Evolutionary conservation across 2,329 filamentous ascomycete species (phyloP), one percentile per base, ranked within the genome.

Genomic region (Phialophora verrucosa): DNA sequence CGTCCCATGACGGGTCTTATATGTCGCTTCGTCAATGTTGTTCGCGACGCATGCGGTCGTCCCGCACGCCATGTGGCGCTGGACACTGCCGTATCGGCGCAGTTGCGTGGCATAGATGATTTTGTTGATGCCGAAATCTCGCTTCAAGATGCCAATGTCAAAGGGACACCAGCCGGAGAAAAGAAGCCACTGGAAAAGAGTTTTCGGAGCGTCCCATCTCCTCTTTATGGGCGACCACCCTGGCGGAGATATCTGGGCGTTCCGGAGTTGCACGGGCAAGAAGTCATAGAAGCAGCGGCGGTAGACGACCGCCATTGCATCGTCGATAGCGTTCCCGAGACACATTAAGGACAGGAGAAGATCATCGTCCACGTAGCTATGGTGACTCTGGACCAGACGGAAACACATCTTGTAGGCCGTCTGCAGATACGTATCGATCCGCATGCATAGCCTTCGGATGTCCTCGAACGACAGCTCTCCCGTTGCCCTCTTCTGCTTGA

Each of bases 81-180:
- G 50, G 20, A 47, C n/a, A 38, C 53, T 35, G 53, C 53, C 53
- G 35, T 56, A 27, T 31, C 55, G 50, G 3, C 50, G 23, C 23
- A 53, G 20, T 12, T 53, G 50, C 50, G 50, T 27, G 50, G 50
- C 50, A 23, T 53, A 53, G 50, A 53, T 31, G 23, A 53, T 53
- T 27, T 53, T 23, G 17, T 53, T 53, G 50, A 53, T 53, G 23
- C 50, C 50, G 29, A 53, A 53, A n/a, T 53, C 50, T 53, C 50
- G 50, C 29, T 53, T 53, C 50, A 53, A 31, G 50, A 53, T 53
- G 11, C 50, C 50, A 53, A 53, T 31, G 17, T 53, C 50, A 53
- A 53, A 53, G 50, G 50, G 50, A 31, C 50, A 53, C 50, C 50
- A 53, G 50, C 29, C 50, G 1, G 38, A 44, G 38, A 44, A 44